phyloP scores from a whole-genome alignment of 129 eudicot genomes.

The Lactuca saligna region DNA sequence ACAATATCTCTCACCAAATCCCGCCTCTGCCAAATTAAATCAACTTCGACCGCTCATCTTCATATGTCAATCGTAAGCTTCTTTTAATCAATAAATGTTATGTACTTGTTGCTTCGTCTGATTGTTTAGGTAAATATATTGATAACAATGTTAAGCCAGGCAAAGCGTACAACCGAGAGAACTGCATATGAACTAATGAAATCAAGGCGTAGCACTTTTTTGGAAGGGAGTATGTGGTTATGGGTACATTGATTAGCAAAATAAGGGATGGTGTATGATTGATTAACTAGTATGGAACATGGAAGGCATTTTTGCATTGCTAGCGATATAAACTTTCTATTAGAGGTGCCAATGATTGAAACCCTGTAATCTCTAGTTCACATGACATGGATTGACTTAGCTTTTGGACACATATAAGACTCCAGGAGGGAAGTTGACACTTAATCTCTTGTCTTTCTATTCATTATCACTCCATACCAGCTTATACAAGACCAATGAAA shows the following conservation, averaged over 20 bases:
- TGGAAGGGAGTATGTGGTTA: background rate
- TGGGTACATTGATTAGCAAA: background rate
- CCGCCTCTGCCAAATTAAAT: conserved; percentile 60
- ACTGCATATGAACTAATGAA: too few species aligned
- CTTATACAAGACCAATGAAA: too few species aligned
- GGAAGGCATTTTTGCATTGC: background rate
- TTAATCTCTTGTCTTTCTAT: too few species aligned
- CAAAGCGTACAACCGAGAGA: background rate
- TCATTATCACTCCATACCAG: too few species aligned
- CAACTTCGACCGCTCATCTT: conserved; percentile 79
- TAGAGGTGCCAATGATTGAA: too few species aligned
- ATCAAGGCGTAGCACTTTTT: too few species aligned
- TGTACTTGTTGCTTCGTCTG: conserved; percentile 1
- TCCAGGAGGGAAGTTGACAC: too few species aligned
- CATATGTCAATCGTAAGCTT: conserved; percentile 61
- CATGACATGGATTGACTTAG: too few species aligned
- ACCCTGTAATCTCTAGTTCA: too few species aligned
- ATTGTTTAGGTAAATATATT: background rate
- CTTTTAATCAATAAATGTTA: background rate
- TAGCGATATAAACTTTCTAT: background rate
- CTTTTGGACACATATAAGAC: too few species aligned
- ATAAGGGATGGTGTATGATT: background rate
- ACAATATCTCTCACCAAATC: conserved; percentile 48
- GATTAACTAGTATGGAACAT: background rate
- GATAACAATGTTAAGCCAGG: background rate